Evolutionary conservation across 228 moss, liverwort and hornwort species (phyloP), one percentile per base, ranked within the genome.

Genomic region (Sphagnum fallax): DNA sequence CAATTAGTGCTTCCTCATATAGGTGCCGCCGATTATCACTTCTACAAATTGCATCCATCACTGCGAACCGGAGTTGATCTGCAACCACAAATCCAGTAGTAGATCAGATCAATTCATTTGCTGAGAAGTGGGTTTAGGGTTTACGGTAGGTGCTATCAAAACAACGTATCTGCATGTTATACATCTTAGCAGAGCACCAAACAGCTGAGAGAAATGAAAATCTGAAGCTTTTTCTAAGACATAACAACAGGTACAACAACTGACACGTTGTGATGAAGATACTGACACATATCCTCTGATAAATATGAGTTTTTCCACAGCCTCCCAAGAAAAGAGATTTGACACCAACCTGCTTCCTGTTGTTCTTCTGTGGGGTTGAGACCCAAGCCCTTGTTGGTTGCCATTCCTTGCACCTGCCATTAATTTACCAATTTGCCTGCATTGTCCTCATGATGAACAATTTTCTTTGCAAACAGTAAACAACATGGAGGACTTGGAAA

Each of bases 1-100:
- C 91, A 73, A 98, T 98, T 60, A 98, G 83, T 63, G 97, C 97
- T 81, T 93, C 97, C 75, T 98, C 93, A 70, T 93, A 98, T 62
- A 87, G 76, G 57, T 70, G 78, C 66, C 83, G 76, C 50, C 85
- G 87, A 62, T 88, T 88, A 58, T 97, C 97, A 66, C 81, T 80
- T 75, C 82, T 88, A 73, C 97, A 98, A 18, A 98, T 77, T 52
- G 89, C 93, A 67, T 98, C 97, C 91, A 88, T 90, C 50, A 98
- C 97, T 9, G 97, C 97, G 67, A 85, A 78, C 72, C 97, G 88
- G 69, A 98, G 77, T 71, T 93, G 89, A 81, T 98, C 97, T 96
- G 89, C 66, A 71, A 59, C n/a, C 65, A 60, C 76, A 12, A 50
- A 50, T 61, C 72, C 10, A 77, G 60, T 2, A 6, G 13, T 5